Percentiles rank a stretch among this genome's conserved stretches.
Conservation (phyloP, 192 early-diverging fungal species). For the Rhizophagus sp. region DNA sequence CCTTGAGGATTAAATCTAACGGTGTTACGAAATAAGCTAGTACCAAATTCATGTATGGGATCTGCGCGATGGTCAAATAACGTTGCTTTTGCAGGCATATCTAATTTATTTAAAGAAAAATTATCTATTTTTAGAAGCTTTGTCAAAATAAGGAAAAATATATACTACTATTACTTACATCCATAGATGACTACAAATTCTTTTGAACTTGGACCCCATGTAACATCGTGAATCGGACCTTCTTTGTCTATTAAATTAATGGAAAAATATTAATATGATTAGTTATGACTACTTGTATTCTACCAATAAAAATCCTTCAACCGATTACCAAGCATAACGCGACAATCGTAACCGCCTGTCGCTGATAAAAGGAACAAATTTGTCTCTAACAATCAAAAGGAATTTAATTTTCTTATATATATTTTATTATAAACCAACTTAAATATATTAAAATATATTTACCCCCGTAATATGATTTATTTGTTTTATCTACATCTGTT, state of each 20-base stretch:
- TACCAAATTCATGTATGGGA: constrained; percentile 81
- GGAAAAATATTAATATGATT: neutral
- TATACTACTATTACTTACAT: constrained; percentile 39
- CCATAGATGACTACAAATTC: constrained; percentile 98
- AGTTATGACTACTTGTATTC: neutral
- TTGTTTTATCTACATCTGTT: constrained; percentile 95
- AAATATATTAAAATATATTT: neutral
- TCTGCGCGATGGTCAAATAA: constrained; percentile 91
- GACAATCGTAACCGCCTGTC: constrained; percentile 90
- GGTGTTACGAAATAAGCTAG: constrained; percentile 78
- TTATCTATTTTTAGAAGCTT: neutral
- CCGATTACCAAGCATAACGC: constrained; percentile 65
- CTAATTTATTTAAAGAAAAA: constrained; percentile 1
- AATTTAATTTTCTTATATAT: neutral
- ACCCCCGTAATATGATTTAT: constrained; percentile 92
- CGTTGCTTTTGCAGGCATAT: constrained; percentile 90
- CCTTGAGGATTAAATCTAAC: constrained; percentile 91
- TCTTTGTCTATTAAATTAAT: constrained; percentile 57
- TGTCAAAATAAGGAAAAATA: neutral
- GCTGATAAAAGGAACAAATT: constrained; percentile 89
- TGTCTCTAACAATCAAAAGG: constrained; percentile 60
- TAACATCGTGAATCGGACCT: constrained; percentile 94
- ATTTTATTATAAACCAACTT: neutral
- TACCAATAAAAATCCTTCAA: neutral
- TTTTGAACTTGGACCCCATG: constrained; percentile 94